Conservation (phyloP, 2,329 filamentous ascomycete species). For the Pseudopithomyces maydicus region DNA sequence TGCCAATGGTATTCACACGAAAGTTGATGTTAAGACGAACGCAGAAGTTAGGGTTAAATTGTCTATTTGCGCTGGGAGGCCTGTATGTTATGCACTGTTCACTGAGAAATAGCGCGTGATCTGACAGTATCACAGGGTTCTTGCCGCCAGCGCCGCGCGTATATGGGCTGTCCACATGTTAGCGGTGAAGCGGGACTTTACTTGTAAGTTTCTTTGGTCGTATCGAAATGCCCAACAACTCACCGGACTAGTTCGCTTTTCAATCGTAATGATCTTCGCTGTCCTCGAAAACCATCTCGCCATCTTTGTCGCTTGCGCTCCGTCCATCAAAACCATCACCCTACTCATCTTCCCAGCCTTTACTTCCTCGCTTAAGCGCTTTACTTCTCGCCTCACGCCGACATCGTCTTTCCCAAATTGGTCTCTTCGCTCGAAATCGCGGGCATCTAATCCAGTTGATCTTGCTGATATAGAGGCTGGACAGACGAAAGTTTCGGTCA, state of each 20-base stretch:
- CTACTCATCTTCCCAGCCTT: conserved; percentile 31
- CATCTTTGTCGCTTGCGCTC: conserved; percentile 42
- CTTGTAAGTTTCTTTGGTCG: conserved; percentile 20
- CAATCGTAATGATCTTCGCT: conserved; percentile 38
- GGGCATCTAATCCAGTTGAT: conserved; percentile 6
- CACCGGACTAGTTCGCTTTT: conserved; percentile 21
- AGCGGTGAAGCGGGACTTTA: conserved; percentile 26
- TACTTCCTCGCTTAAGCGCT: conserved; percentile 23
- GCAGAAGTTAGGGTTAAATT: conserved; percentile 42
- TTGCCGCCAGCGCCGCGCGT: conserved; percentile 33
- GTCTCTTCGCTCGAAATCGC: conserved; percentile 13
- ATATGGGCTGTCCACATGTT: conserved; percentile 33
- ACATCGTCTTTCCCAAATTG: conserved; percentile 5
- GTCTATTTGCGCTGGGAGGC: conserved; percentile 39
- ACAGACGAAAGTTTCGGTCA: neutral
- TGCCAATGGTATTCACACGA: conserved; percentile 47
- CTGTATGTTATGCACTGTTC: conserved; percentile 23
- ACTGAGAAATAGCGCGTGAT: neutral
- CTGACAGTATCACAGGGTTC: conserved; percentile 22
- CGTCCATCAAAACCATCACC: conserved; percentile 37
- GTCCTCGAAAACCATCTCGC: conserved; percentile 45
- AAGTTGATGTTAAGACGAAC: conserved; percentile 36
- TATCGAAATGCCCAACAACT: neutral
- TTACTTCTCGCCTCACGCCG: conserved; percentile 19
- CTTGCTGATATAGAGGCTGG: conserved; percentile 15